Percentiles rank a stretch among this genome's conserved stretches.
Conservation (phyloP, 139 green algal species). For the Closterium sp. region DNA sequence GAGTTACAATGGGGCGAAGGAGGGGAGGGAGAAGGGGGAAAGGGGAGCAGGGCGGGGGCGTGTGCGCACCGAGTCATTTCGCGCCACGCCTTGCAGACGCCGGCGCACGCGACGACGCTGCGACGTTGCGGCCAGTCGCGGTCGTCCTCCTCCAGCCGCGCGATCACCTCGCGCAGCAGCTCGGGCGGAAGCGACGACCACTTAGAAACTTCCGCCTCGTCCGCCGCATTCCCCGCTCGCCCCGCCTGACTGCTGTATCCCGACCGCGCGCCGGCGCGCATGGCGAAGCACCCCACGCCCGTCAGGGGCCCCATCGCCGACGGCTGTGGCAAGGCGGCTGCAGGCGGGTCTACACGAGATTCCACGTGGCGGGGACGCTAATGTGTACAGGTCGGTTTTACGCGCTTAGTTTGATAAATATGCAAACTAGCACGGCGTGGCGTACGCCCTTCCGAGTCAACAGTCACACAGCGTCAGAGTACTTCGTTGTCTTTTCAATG, state of each 20-base stretch:
- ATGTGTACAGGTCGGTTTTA: background rate
- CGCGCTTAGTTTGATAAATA: background rate
- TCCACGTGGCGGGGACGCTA: background rate
- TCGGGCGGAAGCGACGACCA: slow-evolving; percentile 31
- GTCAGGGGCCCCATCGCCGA: background rate
- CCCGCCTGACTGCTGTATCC: background rate
- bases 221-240: background rate
- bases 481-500: background rate
- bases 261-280: background rate
- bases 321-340: too few relatives aligned
- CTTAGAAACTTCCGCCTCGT: background rate
- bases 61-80: slow-evolving; percentile 14
- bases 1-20: too few relatives aligned
- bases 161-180: slow-evolving; percentile 31
- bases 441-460: background rate
- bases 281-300: background rate
- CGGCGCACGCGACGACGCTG: slow-evolving; percentile 25
- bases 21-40: too few relatives aligned
- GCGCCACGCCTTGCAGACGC: slow-evolving; percentile 27
- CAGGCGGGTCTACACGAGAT: background rate
- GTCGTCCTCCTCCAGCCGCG: slow-evolving; percentile 13
- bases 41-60: background rate
- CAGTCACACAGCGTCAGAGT: background rate
- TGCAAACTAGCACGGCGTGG: background rate
- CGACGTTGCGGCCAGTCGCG: slow-evolving; percentile 4